Conservation (phyloP, 2,329 filamentous ascomycete genomes). For the Chalaropsis thielavioides region DNA sequence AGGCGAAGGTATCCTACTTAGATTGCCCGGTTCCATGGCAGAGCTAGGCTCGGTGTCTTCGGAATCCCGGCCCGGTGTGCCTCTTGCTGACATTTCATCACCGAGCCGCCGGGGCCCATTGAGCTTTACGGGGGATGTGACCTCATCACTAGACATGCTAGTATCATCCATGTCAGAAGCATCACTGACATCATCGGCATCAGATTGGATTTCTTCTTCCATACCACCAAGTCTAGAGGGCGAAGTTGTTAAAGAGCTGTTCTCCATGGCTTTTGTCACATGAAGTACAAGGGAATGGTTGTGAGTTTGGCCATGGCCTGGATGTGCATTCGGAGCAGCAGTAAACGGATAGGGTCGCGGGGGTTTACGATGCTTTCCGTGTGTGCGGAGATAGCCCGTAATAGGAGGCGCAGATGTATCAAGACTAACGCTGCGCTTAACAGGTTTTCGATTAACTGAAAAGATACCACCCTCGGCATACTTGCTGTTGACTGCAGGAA, state of each 20-base stretch:
- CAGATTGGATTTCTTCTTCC: slow-evolving; percentile 25
- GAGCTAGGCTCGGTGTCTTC: slow-evolving; percentile 35
- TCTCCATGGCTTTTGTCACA: slow-evolving; percentile 26
- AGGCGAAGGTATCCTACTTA: slow-evolving; percentile 34
- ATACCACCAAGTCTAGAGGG: slow-evolving; percentile 27
- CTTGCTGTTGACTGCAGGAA: slow-evolving; percentile 42
- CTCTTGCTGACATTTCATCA: slow-evolving; percentile 40
- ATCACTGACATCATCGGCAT: slow-evolving; percentile 36
- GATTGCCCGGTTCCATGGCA: slow-evolving; percentile 35
- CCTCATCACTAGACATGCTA: slow-evolving; percentile 36
- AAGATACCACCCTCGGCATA: slow-evolving; percentile 44
- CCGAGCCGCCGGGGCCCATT: slow-evolving; percentile 26
- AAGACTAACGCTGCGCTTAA: slow-evolving; percentile 23
- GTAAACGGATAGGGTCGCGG: slow-evolving; percentile 8
- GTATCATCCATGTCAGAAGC: slow-evolving; percentile 43
- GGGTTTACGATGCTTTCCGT: slow-evolving; percentile 28
- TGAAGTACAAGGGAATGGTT: slow-evolving; percentile 26
- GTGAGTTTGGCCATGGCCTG: background rate
- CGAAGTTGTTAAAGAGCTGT: slow-evolving; percentile 27
- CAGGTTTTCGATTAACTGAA: slow-evolving; percentile 29
- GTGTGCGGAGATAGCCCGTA: slow-evolving; percentile 35
- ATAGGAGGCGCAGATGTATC: slow-evolving; percentile 29
- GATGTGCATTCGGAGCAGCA: background rate
- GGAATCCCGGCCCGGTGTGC: slow-evolving; percentile 36
- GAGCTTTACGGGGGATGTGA: slow-evolving; percentile 36